Evolutionary conservation across 192 early-diverging fungal species (phyloP).

Genomic region (Pilobolus umbonatus): DNA sequence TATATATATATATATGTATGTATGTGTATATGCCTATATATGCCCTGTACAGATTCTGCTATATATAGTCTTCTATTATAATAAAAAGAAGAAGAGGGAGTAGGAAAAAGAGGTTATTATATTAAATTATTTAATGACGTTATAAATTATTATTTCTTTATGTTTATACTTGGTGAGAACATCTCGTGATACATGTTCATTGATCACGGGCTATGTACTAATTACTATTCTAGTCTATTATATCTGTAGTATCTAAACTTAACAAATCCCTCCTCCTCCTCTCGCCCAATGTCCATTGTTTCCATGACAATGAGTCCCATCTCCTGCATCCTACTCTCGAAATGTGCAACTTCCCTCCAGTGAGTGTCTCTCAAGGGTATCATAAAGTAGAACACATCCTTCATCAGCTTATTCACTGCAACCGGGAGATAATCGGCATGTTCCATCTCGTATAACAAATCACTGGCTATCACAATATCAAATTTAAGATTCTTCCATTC

Average conservation of each 20-base stretch:
- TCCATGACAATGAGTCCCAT: constrained; percentile 23
- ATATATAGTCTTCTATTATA: no score
- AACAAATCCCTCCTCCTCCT: constrained; percentile 26
- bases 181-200: constrained; percentile 5
- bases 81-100: not conserved
- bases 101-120: constrained; percentile 3
- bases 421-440: constrained; percentile 45
- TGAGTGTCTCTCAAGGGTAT: constrained; percentile 44
- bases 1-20: not conserved
- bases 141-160: no score
- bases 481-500: constrained; percentile 20
- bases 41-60: no score
- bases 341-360: constrained; percentile 40
- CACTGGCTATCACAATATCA: constrained; percentile 44
- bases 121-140: not conserved
- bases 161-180: constrained; percentile 10
- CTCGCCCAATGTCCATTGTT: constrained; percentile 12
- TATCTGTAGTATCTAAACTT: constrained; percentile 24
- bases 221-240: no score
- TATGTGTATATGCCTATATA: not conserved
- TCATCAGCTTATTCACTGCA: constrained; percentile 40
- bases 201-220: constrained; percentile 10
- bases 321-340: constrained; percentile 43
- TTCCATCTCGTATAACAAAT: constrained; percentile 50
- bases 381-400: constrained; percentile 47